Evolutionary conservation across 129 eudicot genomes (phyloP).

Genomic region (Heracleum sosnowskyi): DNA sequence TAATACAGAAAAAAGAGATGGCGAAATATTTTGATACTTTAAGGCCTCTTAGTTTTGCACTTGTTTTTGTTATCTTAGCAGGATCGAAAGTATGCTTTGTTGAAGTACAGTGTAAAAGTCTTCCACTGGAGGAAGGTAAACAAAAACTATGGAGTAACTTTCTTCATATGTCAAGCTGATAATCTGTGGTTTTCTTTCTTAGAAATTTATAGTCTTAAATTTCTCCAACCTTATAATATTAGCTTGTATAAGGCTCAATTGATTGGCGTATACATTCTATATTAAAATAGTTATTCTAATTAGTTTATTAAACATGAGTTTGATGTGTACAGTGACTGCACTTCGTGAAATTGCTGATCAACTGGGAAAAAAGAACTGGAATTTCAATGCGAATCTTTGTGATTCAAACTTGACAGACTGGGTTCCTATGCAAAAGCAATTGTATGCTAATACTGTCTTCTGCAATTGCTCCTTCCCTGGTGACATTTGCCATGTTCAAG

Average conservation of each 20-base stretch:
- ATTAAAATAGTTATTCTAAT: background rate
- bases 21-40: background rate
- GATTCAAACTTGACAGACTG: slow-evolving; percentile 16
- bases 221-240: background rate
- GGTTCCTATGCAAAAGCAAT: background rate
- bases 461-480: slow-evolving; percentile 25
- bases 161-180: background rate
- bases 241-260: background rate
- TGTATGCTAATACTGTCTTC: slow-evolving; percentile 19
- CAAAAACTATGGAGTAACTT: background rate
- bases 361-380: slow-evolving; percentile 30
- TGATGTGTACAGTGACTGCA: slow-evolving; percentile 25
- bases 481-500: slow-evolving; percentile 23
- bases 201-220: background rate
- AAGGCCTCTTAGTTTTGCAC: background rate
- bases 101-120: background rate
- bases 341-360: slow-evolving; percentile 32
- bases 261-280: background rate
- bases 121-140: background rate
- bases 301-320: background rate
- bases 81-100: background rate
- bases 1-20: background rate
- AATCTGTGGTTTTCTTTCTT: background rate
- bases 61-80: background rate
- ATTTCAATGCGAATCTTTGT: slow-evolving; percentile 31